These are phyloP conservation scores for Stygiomarasmius scandens DNA, from an alignment of 1,284 basidiomycete species.

Conservation along the genomic window DNA sequence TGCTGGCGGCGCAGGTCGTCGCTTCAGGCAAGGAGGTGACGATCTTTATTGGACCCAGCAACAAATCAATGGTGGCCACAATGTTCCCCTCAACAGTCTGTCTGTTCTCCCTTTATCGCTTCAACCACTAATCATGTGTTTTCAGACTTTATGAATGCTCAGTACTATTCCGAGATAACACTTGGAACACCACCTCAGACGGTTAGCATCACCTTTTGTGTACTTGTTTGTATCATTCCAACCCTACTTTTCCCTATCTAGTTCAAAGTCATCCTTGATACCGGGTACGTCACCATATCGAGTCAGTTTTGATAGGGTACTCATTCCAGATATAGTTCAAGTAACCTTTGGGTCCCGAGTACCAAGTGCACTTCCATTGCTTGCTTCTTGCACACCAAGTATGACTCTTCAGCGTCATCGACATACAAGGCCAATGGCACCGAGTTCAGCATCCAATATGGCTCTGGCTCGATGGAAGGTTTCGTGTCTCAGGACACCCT, in stretches of 20 bases:
- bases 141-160: slow-evolving; percentile 94
- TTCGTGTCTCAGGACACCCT: slow-evolving; percentile 89
- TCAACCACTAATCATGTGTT: slow-evolving; percentile 7
- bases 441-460: slow-evolving; percentile 92
- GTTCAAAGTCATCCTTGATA: slow-evolving; percentile 90
- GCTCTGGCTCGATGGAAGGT: slow-evolving; percentile 96
- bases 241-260: slow-evolving; percentile 26
- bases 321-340: slow-evolving; percentile 55
- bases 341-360: slow-evolving; percentile 95
- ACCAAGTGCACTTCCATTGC: slow-evolving; percentile 91
- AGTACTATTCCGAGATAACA: slow-evolving; percentile 91
- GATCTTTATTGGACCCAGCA: slow-evolving; percentile 85
- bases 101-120: slow-evolving; percentile 23
- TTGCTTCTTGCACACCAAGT: slow-evolving; percentile 96
- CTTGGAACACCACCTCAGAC: slow-evolving; percentile 83
- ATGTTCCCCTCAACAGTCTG: slow-evolving; percentile 89
- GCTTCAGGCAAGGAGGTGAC: slow-evolving; percentile 60
- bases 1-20: slow-evolving; percentile 73
- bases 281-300: slow-evolving; percentile 53
- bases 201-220: slow-evolving; percentile 38
- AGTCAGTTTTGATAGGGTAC: slow-evolving; percentile 7
- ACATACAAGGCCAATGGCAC: slow-evolving; percentile 94
- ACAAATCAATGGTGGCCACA: slow-evolving; percentile 79
- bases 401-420: slow-evolving; percentile 82
- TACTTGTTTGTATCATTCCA: slow-evolving; percentile 4